phyloP scores from a whole-genome alignment of 2,329 filamentous ascomycete genomes.

The Zasmidium citrigriseum region DNA sequence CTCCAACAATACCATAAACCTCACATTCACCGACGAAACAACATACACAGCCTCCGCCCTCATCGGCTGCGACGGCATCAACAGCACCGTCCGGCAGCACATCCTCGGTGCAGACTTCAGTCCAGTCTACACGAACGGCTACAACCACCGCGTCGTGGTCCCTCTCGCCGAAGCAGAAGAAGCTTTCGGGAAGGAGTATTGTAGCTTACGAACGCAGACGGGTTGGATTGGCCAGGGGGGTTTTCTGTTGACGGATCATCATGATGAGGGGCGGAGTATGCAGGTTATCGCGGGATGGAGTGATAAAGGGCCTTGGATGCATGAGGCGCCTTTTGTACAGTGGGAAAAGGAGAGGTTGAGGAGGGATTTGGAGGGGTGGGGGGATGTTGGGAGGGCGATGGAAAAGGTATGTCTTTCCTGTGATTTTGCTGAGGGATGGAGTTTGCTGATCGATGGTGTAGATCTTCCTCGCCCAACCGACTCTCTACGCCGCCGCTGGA shows the following conservation, averaged over 20 bases:
- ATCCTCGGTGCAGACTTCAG: conserved; percentile 6
- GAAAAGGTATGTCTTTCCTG: neutral
- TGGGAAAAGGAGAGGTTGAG: conserved; percentile 8
- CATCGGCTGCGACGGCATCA: conserved; percentile 9
- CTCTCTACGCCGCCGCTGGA: conserved; percentile 8
- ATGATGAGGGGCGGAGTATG: conserved; percentile 10
- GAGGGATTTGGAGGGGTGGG: conserved; percentile 7
- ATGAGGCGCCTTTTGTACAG: conserved; percentile 3
- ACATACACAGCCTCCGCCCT: neutral
- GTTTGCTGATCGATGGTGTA: neutral
- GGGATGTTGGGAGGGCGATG: conserved; percentile 9
- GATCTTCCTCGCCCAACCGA: conserved; percentile 7
- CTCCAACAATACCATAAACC: neutral
- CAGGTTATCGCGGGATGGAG: conserved; percentile 11
- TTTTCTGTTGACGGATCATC: conserved; percentile 9
- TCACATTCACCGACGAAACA: neutral
- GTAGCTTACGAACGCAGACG: conserved; percentile 1
- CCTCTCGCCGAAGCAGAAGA: conserved; percentile 5
- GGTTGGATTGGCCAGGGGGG: conserved; percentile 12
- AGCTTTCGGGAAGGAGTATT: conserved; percentile 11
- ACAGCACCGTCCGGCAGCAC: conserved; percentile 2
- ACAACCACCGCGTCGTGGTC: conserved; percentile 9
- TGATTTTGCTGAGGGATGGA: neutral
- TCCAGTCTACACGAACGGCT: conserved; percentile 8
- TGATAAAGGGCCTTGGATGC: neutral